phyloP scores from a whole-genome alignment of 2,329 filamentous ascomycete genomes.

The Trichoderma citrinoviride region DNA sequence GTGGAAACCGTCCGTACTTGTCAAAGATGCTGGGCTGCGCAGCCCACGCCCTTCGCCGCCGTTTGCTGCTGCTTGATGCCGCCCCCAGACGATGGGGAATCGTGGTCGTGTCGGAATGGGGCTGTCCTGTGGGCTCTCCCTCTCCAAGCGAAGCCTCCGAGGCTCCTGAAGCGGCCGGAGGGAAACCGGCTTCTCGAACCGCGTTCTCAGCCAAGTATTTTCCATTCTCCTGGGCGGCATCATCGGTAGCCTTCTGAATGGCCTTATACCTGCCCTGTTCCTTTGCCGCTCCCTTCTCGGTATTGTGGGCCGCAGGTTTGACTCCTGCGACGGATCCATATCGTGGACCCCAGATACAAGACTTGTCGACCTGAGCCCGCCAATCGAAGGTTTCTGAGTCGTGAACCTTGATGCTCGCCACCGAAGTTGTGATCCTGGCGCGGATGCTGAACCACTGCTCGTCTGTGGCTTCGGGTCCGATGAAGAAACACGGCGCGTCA shows the following conservation, averaged over 20 bases:
- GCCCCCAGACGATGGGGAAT: background rate
- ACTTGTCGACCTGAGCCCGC: constrained; percentile 21
- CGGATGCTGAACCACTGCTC: constrained; percentile 30
- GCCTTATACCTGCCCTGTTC: background rate
- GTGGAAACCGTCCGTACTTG: constrained; percentile 1
- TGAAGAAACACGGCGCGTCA: constrained; percentile 23
- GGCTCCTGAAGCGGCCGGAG: background rate
- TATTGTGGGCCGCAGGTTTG: background rate
- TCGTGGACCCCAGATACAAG: constrained; percentile 29
- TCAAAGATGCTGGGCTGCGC: constrained; percentile 29
- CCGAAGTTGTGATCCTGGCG: constrained; percentile 23
- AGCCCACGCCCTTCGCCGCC: constrained; percentile 25
- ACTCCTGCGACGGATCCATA: background rate
- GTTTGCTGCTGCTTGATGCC: background rate
- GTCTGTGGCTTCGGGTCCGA: constrained; percentile 23
- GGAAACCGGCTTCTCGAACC: background rate
- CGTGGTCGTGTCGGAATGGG: background rate
- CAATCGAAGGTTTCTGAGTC: constrained; percentile 23
- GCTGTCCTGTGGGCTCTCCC: background rate
- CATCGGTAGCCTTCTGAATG: no score
- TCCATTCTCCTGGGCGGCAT: background rate
- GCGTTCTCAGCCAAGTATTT: background rate
- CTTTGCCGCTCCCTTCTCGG: background rate
- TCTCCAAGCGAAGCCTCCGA: background rate
- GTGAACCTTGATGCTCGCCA: constrained; percentile 20